Evolutionary conservation across 805 yeast genomes (phyloP).

Genomic region (Yarrowia phangngaensis): DNA sequence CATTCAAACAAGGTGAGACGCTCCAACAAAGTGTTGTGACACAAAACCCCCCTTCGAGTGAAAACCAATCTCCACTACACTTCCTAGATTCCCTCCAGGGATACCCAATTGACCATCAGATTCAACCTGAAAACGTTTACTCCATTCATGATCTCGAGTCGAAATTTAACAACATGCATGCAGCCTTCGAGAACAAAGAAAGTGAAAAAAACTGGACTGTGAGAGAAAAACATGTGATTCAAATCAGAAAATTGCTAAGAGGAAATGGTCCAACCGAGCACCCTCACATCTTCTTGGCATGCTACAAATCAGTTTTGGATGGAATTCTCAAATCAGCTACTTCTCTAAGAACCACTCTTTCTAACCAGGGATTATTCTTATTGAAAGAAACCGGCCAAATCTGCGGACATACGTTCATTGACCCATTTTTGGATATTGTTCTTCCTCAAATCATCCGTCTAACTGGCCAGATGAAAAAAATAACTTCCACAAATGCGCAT

Average conservation of each 20-base stretch:
- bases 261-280: constrained; percentile 49
- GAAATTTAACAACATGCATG: constrained; percentile 42
- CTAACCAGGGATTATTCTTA: constrained; percentile 69
- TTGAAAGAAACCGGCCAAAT: constrained; percentile 54
- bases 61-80: background rate
- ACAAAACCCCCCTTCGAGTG: background rate
- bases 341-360: constrained; percentile 81
- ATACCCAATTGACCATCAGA: background rate
- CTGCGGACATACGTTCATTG: constrained; percentile 31
- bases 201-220: constrained; percentile 82
- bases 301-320: constrained; percentile 48
- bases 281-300: constrained; percentile 39
- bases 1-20: no score
- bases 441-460: constrained; percentile 50
- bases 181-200: constrained; percentile 65
- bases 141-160: constrained; percentile 35
- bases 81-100: background rate
- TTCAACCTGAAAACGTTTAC: background rate
- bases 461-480: constrained; percentile 58
- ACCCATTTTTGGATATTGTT: constrained; percentile 48
- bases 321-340: constrained; percentile 60
- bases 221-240: constrained; percentile 60
- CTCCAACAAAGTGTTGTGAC: no score
- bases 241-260: constrained; percentile 56
- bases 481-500: constrained; percentile 52